Conservation (phyloP, 371 early-diverging fungal genomes). For the Mortierella sp. region DNA sequence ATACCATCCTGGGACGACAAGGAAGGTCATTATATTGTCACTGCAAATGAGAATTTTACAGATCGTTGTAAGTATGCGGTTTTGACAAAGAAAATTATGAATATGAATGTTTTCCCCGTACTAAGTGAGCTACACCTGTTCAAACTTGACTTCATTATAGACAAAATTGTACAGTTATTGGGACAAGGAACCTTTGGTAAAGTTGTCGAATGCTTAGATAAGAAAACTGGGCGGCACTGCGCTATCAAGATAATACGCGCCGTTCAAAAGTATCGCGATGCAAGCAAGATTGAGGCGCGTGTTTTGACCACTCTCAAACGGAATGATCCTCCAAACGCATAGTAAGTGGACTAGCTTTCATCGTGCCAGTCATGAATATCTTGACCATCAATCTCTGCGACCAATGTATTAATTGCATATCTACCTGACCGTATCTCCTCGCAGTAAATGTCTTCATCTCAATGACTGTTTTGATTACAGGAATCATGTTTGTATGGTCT, state of each 20-base stretch:
- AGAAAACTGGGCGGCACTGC: conserved; percentile 65
- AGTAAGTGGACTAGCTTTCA: conserved; percentile 59
- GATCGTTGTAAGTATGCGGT: conserved; percentile 69
- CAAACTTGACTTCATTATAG: conserved; percentile 52
- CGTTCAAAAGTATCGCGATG: conserved; percentile 95
- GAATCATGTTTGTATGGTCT: conserved; percentile 98
- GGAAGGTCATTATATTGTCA: conserved; percentile 93
- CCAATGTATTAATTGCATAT: neutral
- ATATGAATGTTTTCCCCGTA: neutral
- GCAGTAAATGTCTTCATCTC: conserved; percentile 70
- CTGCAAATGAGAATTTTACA: conserved; percentile 78
- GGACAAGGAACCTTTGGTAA: conserved; percentile 99
- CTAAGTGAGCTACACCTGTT: conserved; percentile 6
- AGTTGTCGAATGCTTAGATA: conserved; percentile 91
- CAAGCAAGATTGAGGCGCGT: conserved; percentile 89
- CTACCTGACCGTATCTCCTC: neutral
- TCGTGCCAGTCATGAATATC: neutral
- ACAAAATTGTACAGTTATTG: conserved; percentile 83
- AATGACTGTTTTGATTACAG: conserved; percentile 85
- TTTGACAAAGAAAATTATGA: neutral
- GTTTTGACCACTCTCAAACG: conserved; percentile 84
- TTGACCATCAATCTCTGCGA: neutral
- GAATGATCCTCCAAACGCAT: conserved; percentile 78
- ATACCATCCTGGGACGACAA: conserved; percentile 82
- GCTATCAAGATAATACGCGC: conserved; percentile 94